Percentiles rank a stretch among this genome's conserved stretches.
These are phyloP conservation scores for Solanum tarijense DNA, from an alignment of 257 asterid genomes.

Conservation along the genomic window DNA sequence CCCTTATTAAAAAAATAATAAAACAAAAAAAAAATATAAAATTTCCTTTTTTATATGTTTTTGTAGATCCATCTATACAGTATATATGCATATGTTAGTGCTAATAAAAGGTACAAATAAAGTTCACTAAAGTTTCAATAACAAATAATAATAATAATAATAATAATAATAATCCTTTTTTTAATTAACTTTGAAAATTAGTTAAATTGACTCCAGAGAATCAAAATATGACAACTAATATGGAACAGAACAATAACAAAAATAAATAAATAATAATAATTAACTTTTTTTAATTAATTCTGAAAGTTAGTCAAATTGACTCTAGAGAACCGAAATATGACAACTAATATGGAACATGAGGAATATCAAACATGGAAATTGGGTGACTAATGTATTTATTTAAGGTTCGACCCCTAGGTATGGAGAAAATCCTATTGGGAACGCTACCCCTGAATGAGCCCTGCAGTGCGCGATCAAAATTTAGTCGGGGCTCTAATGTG, in stretches of 20 bases:
- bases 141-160: not conserved
- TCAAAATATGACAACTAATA: not conserved
- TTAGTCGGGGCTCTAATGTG: accelerated
- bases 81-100: not conserved
- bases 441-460: accelerated
- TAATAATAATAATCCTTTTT: too few relatives aligned
- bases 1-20: not conserved
- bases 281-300: not conserved
- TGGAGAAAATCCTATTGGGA: too few relatives aligned
- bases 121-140: not conserved
- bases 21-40: not conserved
- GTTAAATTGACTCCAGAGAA: not conserved
- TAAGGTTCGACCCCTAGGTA: accelerated
- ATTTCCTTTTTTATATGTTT: not conserved
- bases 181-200: not conserved
- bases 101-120: not conserved
- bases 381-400: not conserved
- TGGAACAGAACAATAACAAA: not conserved
- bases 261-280: too few relatives aligned
- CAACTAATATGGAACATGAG: not conserved
- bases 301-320: not conserved
- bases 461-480: accelerated
- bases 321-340: not conserved
- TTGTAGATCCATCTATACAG: not conserved
- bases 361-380: not conserved